Base-by-base conservation (phyloP, 2,329 filamentous ascomycete species). In the Hansfordia pulvinata region DNA sequence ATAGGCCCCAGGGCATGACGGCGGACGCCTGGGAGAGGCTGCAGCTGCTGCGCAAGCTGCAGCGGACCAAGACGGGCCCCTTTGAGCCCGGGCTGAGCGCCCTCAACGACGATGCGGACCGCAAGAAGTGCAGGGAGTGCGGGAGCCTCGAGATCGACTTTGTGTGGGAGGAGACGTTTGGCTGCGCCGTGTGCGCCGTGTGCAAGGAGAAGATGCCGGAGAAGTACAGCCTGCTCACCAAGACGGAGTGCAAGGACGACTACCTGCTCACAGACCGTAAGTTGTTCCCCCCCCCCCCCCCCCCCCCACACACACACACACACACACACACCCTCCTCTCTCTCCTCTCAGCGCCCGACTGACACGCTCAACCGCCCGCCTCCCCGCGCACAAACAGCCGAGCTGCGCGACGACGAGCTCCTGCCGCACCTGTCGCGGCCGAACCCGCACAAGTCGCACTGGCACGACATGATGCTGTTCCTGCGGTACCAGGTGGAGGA, bases 381-480 rank as follows among this genome's bases (percentile, higher is more conserved):
- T 30, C 22, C 15, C 18, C 17, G n/a, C 30, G 18, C 11, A 12
- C 10, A 14, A 27, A 34, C 36, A 81, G 82, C 86, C 19, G 90
- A 98, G 50, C 66, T 98, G n/a, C 78, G 79, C 41, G 90, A 98
- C 44, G 69, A 74, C 30, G 79, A 86, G 10, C 61, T 98, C 2
- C 63, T 98, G 1, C 88, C 88, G 0, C 86, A 92, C 49, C 64
- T 98, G 7, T 79, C 81, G 28, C 76, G 77, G 18, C 88, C 90
- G 2, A 98, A 98, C 42, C 90, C 90, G 1, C 90, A 94, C 55
- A 94, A 94, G 50, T 75, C 80, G 0, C 85, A 86, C 31, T 98
- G 85, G 83, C 85, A 94, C 51, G 84, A 93, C 59, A 98, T 98
- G 90, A 93, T 93, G 77, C 68, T 98, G 3, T 98, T 90, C 48